Conservation (phyloP, 345 rosid genomes). For the Syzygium aqueum region DNA sequence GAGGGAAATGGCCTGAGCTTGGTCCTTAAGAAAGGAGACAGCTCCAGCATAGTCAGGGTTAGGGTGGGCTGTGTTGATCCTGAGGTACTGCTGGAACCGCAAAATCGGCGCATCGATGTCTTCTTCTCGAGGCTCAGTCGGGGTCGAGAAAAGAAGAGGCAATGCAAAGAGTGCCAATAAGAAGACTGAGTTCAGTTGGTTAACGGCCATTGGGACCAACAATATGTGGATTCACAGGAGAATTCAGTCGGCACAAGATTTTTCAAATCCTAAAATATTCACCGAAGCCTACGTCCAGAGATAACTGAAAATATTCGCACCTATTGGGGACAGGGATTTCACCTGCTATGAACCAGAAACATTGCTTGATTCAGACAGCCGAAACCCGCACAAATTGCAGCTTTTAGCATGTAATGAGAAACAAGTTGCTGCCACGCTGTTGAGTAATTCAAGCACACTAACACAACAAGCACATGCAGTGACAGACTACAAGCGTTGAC, state of each 20-base stretch:
- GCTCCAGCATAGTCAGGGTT: slow-evolving; percentile 64
- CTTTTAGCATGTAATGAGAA: not conserved
- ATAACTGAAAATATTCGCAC: not conserved
- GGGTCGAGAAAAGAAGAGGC: not conserved
- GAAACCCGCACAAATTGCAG: not conserved
- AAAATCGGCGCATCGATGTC: slow-evolving; percentile 32
- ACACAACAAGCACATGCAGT: not conserved
- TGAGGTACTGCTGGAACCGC: slow-evolving; percentile 58
- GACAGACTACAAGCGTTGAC: not conserved
- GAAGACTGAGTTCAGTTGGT: not conserved
- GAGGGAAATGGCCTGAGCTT: slow-evolving; percentile 51
- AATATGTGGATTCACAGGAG: not conserved
- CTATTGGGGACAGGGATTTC: not conserved
- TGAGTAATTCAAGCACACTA: not conserved
- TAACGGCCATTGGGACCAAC: slow-evolving; percentile 1
- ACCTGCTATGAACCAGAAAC: not conserved
- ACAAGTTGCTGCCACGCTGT: not conserved
- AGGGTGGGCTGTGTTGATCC: slow-evolving; percentile 80
- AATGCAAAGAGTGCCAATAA: not conserved
- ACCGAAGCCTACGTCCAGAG: not conserved
- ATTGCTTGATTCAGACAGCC: not conserved
- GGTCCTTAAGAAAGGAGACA: slow-evolving; percentile 39
- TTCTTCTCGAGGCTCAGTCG: not conserved
- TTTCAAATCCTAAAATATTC: not conserved
- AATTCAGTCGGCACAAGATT: not conserved